Evolutionary conservation across 2,329 filamentous ascomycete species (phyloP).

Genomic region (Xylaria multiplex): DNA sequence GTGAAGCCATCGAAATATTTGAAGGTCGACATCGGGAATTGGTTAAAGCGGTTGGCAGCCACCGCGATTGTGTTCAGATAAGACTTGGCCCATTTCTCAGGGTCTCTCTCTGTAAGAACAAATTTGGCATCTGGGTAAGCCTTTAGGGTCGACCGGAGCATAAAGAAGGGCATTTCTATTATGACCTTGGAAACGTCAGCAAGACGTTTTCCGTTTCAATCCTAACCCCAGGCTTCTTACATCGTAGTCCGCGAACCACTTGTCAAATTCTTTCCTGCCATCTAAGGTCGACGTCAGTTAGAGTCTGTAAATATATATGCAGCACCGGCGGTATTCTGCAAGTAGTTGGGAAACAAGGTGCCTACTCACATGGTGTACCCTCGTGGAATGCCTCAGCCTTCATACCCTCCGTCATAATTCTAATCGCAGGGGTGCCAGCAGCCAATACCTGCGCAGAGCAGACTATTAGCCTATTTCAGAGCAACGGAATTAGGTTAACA

Average conservation of each 20-base stretch:
- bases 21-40: constrained; percentile 45
- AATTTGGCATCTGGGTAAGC: constrained; percentile 52
- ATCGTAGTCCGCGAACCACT: constrained; percentile 54
- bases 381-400: constrained; percentile 44
- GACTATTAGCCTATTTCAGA: not conserved
- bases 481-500: not conserved
- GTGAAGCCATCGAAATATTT: constrained; percentile 42
- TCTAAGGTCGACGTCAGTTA: constrained; percentile 36
- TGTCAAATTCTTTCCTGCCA: constrained; percentile 52
- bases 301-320: not conserved
- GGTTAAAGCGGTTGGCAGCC: constrained; percentile 3
- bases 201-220: not conserved
- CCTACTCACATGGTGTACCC: constrained; percentile 43
- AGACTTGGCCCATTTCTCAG: constrained; percentile 50
- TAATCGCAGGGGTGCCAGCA: constrained; percentile 38
- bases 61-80: constrained; percentile 45
- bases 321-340: too few relatives aligned
- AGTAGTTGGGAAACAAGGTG: not conserved
- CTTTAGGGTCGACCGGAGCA: constrained; percentile 46
- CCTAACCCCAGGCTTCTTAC: constrained; percentile 39
- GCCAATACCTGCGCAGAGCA: constrained; percentile 32
- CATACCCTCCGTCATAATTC: constrained; percentile 48
- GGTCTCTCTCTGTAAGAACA: constrained; percentile 50
- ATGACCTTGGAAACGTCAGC: constrained; percentile 38
- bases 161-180: constrained; percentile 48